A percentile compares a stretch with the other conserved stretches of the same genome.
These are phyloP conservation scores for Babesia divergens DNA, from an alignment of 169 alveolate species.

Conservation along the genomic window DNA sequence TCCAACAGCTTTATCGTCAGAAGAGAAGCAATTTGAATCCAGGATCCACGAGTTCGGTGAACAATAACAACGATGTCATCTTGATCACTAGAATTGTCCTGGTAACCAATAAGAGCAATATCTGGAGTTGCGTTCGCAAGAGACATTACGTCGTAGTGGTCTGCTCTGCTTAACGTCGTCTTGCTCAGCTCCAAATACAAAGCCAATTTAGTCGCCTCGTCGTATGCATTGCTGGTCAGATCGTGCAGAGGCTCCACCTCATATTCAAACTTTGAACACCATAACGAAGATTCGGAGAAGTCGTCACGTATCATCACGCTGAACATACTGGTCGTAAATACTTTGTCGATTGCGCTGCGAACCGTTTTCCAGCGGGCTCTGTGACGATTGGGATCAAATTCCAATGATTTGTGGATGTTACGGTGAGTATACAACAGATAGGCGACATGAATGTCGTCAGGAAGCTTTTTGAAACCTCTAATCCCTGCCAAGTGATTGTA, in stretches of 20 bases:
- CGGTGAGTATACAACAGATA: constrained; percentile 26
- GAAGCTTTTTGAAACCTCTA: constrained; percentile 4
- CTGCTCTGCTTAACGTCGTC: not conserved
- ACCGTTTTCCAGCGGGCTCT: constrained; percentile 28
- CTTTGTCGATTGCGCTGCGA: not conserved
- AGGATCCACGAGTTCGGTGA: constrained; percentile 18
- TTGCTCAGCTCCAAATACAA: constrained; percentile 9
- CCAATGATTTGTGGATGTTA: constrained; percentile 2
- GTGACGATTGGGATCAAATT: constrained; percentile 8
- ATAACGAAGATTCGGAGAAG: not conserved
- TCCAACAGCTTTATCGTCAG: not conserved
- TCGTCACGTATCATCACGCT: not conserved
- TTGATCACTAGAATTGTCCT: not conserved
- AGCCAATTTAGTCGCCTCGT: constrained; percentile 7
- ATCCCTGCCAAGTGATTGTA: constrained; percentile 29
- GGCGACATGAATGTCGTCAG: not conserved
- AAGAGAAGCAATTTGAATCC: constrained; percentile 23
- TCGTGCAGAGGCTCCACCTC: not conserved
- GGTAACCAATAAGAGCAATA: constrained; percentile 10
- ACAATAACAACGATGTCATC: not conserved
- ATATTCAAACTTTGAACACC: not conserved
- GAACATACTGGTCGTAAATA: not conserved
- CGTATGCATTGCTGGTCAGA: constrained; percentile 19
- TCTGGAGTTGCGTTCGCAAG: constrained; percentile 24
- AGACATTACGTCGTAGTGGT: constrained; percentile 20